Percentiles rank a stretch among this genome's conserved stretches.
These are phyloP conservation scores for Dendrobium chrysotoxum DNA, from an alignment of 106 monocot species.

Conservation along the genomic window DNA sequence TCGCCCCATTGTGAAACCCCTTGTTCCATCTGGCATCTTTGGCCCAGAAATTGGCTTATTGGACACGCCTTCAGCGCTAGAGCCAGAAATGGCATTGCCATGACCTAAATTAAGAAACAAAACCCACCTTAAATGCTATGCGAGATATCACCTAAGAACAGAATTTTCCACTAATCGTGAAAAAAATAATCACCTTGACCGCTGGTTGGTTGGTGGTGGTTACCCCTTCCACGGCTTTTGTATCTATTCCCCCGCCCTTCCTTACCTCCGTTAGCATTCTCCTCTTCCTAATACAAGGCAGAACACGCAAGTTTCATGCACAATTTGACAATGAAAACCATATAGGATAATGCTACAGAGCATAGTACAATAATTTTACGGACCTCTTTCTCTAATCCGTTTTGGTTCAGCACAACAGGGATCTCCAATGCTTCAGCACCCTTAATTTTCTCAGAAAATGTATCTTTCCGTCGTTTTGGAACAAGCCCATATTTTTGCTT, in stretches of 20 bases:
- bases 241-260: constrained; percentile 18
- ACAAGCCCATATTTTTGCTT: constrained; percentile 34
- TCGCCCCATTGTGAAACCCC: constrained; percentile 63
- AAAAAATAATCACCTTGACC: constrained; percentile 28
- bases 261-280: constrained; percentile 21
- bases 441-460: constrained; percentile 12
- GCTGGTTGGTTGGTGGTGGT: constrained; percentile 18
- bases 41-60: constrained; percentile 35
- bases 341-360: too few relatives aligned
- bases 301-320: neutral
- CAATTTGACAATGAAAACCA: neutral
- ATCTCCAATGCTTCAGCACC: neutral
- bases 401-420: neutral
- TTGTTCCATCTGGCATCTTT: constrained; percentile 66
- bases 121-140: neutral
- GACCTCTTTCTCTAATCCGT: constrained; percentile 18
- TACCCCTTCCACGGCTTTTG: constrained; percentile 28
- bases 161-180: neutral
- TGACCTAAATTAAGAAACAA: constrained; percentile 12
- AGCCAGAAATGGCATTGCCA: constrained; percentile 1
- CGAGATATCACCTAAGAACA: neutral
- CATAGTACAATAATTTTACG: neutral
- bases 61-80: neutral
- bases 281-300: constrained; percentile 19
- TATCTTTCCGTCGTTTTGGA: constrained; percentile 14